These are phyloP conservation scores for Acanthamoeba polyphaga DNA, from an alignment of 208 protist genomes.

Conservation along the genomic window DNA sequence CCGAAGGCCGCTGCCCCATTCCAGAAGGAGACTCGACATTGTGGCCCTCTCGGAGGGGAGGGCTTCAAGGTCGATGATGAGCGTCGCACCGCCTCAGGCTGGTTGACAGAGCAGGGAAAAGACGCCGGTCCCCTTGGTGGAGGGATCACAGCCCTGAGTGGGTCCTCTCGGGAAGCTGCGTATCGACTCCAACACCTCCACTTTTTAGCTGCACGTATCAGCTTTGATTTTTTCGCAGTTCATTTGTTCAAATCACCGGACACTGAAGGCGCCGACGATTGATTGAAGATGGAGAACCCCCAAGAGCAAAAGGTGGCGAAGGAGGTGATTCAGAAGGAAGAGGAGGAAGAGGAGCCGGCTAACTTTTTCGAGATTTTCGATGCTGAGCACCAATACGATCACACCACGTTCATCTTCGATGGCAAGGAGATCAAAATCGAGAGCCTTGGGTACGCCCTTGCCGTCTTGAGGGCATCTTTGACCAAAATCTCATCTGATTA, in stretches of 20 bases:
- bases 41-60: neutral
- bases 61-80: conserved; percentile 29
- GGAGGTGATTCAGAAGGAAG: neutral
- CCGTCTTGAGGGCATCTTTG: neutral
- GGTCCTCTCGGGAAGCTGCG: conserved; percentile 23
- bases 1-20: conserved; percentile 15
- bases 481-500: neutral
- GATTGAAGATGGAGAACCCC: neutral
- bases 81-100: conserved; percentile 22
- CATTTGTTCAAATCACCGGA: too few species aligned
- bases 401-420: conserved; percentile 35
- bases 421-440: conserved; percentile 19
- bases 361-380: conserved; percentile 50
- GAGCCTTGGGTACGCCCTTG: neutral
- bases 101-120: conserved; percentile 21
- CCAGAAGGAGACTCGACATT: conserved; percentile 29
- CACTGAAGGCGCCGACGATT: too few species aligned
- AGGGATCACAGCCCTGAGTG: conserved; percentile 26
- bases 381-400: conserved; percentile 28
- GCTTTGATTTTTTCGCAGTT: too few species aligned
- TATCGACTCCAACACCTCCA: conserved; percentile 29
- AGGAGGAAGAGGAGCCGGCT: neutral
- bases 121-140: conserved; percentile 16
- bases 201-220: too few species aligned
- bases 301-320: neutral